Evolutionary conservation across 1,284 basidiomycete species (phyloP).

Genomic region (Trichosporon ovoides): DNA sequence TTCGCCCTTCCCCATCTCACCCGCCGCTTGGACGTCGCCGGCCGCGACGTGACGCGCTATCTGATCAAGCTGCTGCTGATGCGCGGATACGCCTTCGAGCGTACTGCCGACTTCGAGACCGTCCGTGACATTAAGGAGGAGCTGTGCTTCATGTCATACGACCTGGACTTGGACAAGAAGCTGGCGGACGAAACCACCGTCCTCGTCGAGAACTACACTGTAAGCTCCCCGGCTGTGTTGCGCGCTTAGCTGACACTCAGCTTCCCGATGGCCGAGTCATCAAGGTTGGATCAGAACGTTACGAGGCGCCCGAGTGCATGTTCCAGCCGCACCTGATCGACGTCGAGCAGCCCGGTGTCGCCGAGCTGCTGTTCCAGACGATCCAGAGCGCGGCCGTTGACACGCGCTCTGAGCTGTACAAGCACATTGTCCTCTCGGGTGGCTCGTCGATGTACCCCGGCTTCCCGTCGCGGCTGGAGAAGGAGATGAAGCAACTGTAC

Average conservation of each 20-base stretch:
- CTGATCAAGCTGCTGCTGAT: constrained; percentile 96
- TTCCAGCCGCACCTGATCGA: constrained; percentile 99
- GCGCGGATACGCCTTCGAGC: constrained; percentile 98
- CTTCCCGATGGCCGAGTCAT: constrained; percentile 94
- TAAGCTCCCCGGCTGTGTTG: constrained; percentile 47
- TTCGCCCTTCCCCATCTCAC: constrained; percentile 93
- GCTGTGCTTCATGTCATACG: constrained; percentile 95
- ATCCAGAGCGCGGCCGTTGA: constrained; percentile 91
- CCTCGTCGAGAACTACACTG: constrained; percentile 92
- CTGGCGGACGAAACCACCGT: constrained; percentile 95
- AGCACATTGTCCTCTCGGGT: constrained; percentile 95
- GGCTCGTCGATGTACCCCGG: constrained; percentile 99
- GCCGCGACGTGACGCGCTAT: constrained; percentile 95
- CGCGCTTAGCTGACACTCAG: constrained; percentile 48
- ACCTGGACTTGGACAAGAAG: constrained; percentile 88
- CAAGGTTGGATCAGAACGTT: constrained; percentile 98
- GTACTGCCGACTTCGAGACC: constrained; percentile 98
- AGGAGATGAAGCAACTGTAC: constrained; percentile 99
- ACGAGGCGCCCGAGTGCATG: constrained; percentile 99
- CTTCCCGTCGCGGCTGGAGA: constrained; percentile 90
- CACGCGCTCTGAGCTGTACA: constrained; percentile 86
- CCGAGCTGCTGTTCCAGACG: constrained; percentile 95
- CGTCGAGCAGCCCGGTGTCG: constrained; percentile 92
- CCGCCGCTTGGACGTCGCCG: constrained; percentile 90
- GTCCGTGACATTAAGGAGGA: constrained; percentile 99